Conservation (phyloP, 179 eudicot species). For the Silene noctiflora region DNA sequence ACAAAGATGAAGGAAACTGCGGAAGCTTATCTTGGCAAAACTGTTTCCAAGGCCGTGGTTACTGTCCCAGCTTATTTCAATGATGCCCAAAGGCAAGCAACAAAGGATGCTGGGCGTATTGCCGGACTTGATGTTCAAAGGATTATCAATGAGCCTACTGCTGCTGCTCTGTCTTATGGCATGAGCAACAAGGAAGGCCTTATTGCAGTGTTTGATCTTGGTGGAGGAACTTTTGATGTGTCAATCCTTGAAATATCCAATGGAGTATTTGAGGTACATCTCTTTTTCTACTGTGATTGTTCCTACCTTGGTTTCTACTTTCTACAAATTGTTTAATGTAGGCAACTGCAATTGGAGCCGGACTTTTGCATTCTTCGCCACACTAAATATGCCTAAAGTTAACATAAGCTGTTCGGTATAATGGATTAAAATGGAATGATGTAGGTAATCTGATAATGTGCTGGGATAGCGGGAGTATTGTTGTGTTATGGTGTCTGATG, state of each 20-base stretch:
- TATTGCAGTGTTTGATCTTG: constrained; percentile 91
- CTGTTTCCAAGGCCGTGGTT: constrained; percentile 66
- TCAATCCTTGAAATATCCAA: constrained; percentile 80
- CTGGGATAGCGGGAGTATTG: background rate
- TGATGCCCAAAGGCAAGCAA: constrained; percentile 95
- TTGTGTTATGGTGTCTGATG: background rate
- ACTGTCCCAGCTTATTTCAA: constrained; percentile 90
- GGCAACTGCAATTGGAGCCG: background rate
- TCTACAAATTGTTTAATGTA: background rate
- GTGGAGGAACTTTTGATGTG: constrained; percentile 91
- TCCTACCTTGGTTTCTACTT: background rate
- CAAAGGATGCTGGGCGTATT: constrained; percentile 86
- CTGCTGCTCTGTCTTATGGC: constrained; percentile 93
- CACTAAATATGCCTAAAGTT: background rate
- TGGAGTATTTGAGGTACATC: constrained; percentile 88
- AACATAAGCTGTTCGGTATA: background rate
- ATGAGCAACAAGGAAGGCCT: constrained; percentile 82
- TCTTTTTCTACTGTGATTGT: background rate
- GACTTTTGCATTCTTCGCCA: background rate
- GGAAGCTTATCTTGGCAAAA: constrained; percentile 79
- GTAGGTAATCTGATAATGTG: too few relatives aligned
- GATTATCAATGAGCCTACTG: constrained; percentile 85
- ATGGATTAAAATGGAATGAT: background rate
- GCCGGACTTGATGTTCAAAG: constrained; percentile 89
- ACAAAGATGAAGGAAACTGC: constrained; percentile 91